Base-by-base conservation (phyloP, 805 yeast genomes). In the Ogataea naganishii region DNA sequence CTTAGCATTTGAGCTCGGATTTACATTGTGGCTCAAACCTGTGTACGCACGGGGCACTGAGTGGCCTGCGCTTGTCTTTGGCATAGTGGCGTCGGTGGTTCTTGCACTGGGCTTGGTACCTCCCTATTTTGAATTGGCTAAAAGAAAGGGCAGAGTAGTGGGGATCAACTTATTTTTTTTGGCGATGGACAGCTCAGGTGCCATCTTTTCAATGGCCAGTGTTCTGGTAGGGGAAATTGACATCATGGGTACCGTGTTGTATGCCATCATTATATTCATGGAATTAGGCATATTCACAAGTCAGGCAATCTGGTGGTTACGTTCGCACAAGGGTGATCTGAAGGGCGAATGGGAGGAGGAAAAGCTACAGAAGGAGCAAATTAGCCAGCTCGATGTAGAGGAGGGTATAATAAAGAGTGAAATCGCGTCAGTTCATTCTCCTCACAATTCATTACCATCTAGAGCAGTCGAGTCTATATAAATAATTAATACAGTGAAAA, bases 101-200 rank as follows among this genome's bases (percentile, higher is more conserved):
- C 58, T 89, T 7, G 92, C 81, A 0, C 48, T 69, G 3, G 97
- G 97, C 0, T 62, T 89, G 20, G 39, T 89, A 0, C 96, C 96
- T 0, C 96, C 96, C 4, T 89, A 88, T 50, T 75, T 74, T 42
- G 96, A 89, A 51, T 58, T 89, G 16, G 69, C 75, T 19, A 82
- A 84, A 46, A 65, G 95, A 39, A 53, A 72, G 30, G 96, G 96
- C 2, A 59, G 80, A 20, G 96, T 89, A 3, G 75, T 86, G 3
- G 97, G 97, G 0, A 80, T 89, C 46, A 86, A 86, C 49, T 86
- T 89, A 46, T 41, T 80, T 3, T 89, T 89, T 39, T 61, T 89
- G 34, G 45, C 65, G 5, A 57, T 88, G 58, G 96, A 89, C 51
- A 71, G 82, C 4, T 38, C 71, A 16, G 97, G 97, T 7, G 96